Conservation (phyloP, 371 early-diverging fungal genomes). For the Syncephalastrum monosporum region DNA sequence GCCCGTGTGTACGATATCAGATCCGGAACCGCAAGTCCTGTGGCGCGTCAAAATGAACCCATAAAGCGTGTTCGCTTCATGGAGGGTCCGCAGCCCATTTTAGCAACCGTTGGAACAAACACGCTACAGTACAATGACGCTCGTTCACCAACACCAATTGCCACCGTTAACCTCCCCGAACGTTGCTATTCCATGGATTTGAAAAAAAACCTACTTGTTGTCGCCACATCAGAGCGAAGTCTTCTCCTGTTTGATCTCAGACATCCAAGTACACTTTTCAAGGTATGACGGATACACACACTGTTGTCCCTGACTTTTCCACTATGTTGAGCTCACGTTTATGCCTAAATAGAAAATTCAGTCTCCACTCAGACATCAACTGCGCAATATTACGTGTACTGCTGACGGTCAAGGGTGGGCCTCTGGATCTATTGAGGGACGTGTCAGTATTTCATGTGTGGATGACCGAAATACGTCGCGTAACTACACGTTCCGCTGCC, state of each 20-base stretch:
- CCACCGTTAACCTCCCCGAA: constrained; percentile 76
- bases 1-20: constrained; percentile 74
- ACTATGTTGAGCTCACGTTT: no score
- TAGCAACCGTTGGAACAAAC: constrained; percentile 98
- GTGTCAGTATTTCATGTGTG: constrained; percentile 87
- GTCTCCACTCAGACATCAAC: constrained; percentile 77
- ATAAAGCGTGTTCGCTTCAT: constrained; percentile 74
- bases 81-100: constrained; percentile 60
- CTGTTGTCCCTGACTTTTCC: no score
- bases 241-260: constrained; percentile 75
- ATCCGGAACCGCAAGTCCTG: constrained; percentile 71
- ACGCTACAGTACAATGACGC: constrained; percentile 91
- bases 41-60: constrained; percentile 80
- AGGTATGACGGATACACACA: constrained; percentile 30
- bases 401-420: constrained; percentile 79
- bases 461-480: constrained; percentile 70
- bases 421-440: constrained; percentile 89
- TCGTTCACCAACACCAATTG: constrained; percentile 71
- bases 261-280: constrained; percentile 77
- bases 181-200: constrained; percentile 91
- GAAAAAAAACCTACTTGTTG: constrained; percentile 41
- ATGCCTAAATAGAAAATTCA: constrained; percentile 17
- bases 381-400: constrained; percentile 77
- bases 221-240: constrained; percentile 59
- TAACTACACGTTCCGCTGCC: constrained; percentile 92